Base-by-base conservation (phyloP, 1,284 basidiomycete genomes). In the Moesziomyces sp. region DNA sequence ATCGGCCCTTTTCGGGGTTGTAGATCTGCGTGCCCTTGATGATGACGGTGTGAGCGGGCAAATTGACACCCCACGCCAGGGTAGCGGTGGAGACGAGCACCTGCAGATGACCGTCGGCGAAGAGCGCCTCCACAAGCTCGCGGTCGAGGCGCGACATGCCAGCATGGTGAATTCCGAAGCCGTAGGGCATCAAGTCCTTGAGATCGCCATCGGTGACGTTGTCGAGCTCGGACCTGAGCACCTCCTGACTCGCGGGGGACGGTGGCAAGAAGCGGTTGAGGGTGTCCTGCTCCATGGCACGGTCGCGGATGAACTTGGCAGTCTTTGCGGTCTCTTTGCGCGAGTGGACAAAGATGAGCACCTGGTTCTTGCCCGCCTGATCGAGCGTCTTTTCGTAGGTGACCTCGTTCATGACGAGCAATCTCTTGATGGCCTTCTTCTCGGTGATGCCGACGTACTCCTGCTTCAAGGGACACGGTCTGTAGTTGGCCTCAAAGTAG, bases 1-100 rank as follows among this genome's bases (percentile, higher is more conserved):
- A 99, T 9, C 93, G 90, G 23, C 97, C 97, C 86, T 99, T 97
- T 85, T 97, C 95, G 0, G 97, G 97, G 84, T 97, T 97, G 87
- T 99, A 99, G 71, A 99, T 95, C 85, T 99, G 96, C 0, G 97
- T 99, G 38, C 97, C 97, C 85, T 99, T 99, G 88, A 99, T 98
- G 86, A 99, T 95, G 85, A 98, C 96, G 3, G 94, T 93, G 79
- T 99, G 97, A 0, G 96, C 96, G 1, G 97, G 97, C 1, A 99
- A 86, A 84, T 99, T 99, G 86, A 99, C 96, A 88, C 97, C 97
- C 97, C 97, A 99, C 0, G 97, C 96, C 16, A 99, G 90, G 0
- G 97, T 99, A 6, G 96, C 97, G 0, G 97, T 99, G 83, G 93
- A 97, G 49, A 97, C 93, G 28, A 99, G 88, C 0, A 99, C 96